Conservation (phyloP, 2,329 filamentous ascomycete species). For the Calonectria pseudoreteaudii region DNA sequence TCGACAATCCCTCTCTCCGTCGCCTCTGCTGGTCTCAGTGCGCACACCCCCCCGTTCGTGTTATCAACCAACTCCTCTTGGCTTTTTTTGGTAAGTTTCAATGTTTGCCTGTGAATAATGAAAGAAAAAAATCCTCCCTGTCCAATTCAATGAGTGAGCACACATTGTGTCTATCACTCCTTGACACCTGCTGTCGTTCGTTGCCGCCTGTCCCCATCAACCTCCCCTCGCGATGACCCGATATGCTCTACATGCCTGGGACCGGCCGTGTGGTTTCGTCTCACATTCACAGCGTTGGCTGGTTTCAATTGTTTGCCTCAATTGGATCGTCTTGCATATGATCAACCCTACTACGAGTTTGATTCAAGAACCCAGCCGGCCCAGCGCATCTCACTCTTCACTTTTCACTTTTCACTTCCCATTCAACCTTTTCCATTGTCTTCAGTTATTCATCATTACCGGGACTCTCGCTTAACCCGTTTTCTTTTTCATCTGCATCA, state of each 20-base stretch:
- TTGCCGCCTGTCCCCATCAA: not conserved
- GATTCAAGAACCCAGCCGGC: constrained; percentile 4
- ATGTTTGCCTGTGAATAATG: not conserved
- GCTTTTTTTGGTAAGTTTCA: constrained; percentile 11
- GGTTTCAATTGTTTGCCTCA: not conserved
- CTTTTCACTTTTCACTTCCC: not conserved
- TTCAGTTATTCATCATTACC: constrained; percentile 14
- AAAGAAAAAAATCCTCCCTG: too few relatives aligned
- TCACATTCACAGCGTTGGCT: constrained; percentile 1
- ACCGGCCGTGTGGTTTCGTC: constrained; percentile 12
- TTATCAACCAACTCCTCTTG: not conserved
- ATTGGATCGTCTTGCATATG: not conserved
- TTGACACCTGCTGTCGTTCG: not conserved
- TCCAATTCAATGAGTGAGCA: not conserved
- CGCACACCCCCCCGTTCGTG: not conserved
- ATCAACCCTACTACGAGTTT: not conserved
- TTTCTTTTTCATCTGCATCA: too few relatives aligned
- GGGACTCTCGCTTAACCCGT: not conserved
- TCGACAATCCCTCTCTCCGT: not conserved
- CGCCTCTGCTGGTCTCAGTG: constrained; percentile 23
- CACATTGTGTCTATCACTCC: not conserved
- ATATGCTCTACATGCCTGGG: constrained; percentile 9
- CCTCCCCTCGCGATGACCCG: not conserved
- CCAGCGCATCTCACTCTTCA: constrained; percentile 15
- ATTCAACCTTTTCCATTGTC: not conserved